phyloP scores from a whole-genome alignment of 2,329 filamentous ascomycete genomes.

The Botrytis porri region DNA sequence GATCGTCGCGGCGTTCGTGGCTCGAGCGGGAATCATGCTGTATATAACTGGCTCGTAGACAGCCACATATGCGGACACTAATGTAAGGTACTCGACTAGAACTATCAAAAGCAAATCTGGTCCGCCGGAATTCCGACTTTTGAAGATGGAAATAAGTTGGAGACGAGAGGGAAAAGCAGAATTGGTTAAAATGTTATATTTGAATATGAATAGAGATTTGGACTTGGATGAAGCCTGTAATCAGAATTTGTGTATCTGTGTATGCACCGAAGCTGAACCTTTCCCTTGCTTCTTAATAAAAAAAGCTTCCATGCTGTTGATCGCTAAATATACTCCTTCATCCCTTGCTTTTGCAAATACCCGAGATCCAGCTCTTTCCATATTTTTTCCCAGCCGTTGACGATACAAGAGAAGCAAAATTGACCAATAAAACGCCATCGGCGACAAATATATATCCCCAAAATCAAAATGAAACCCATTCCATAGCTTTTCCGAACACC shows the following conservation, averaged over 20 bases:
- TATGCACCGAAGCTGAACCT: background rate
- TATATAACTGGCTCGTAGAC: background rate
- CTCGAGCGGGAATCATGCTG: background rate
- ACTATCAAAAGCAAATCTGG: background rate
- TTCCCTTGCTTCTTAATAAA: background rate
- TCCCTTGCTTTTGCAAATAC: constrained; percentile 2
- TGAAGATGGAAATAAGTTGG: background rate
- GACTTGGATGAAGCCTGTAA: background rate
- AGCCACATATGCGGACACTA: background rate
- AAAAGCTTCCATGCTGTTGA: background rate
- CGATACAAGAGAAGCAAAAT: background rate
- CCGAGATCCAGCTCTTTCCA: constrained; percentile 9
- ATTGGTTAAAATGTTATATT: background rate
- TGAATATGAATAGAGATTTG: background rate
- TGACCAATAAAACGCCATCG: background rate
- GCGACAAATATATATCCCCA: background rate
- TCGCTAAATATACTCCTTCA: constrained; percentile 7
- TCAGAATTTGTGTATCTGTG: background rate
- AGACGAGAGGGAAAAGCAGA: background rate
- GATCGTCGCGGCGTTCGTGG: background rate
- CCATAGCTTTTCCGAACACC: constrained; percentile 1
- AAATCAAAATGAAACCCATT: background rate
- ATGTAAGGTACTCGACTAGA: background rate
- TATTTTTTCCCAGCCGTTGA: background rate
- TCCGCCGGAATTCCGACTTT: background rate